Evolutionary conservation across 192 early-diverging fungal species (phyloP), one percentile per base, ranked within the genome.

Genomic region (Backusella tuberculispora): DNA sequence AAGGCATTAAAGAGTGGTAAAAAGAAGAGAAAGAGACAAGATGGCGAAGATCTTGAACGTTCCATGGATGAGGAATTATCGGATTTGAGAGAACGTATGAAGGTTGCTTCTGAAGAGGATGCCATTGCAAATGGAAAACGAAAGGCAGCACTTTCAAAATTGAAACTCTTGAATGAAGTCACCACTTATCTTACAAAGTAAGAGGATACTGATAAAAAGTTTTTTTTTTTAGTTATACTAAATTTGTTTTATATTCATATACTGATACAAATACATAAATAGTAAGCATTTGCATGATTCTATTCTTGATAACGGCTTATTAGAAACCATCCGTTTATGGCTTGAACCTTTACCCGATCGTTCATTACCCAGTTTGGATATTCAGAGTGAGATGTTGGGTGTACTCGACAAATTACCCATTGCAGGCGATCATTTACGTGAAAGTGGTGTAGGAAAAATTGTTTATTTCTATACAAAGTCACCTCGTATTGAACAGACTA

Each of bases 391-490:
- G 29, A 89, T 98, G 86, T 80, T 98, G 44, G 85, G 87, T 15
- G 80, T 90, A 17, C 77, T 98, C 44, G 81, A 83, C 19, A 92
- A 89, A 85, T 73, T 92, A 78, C 92, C 90, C 10, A 89, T 95
- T 72, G 87, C 84, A 19, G 90, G 88, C 34, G 85, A 90, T 73
- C 92, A 95, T 76, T 82, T 97, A 63, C 88, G 93, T 42, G 92
- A 92, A 70, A 95, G 92, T 69, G 87, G 89, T 29, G 85, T 98
- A 37, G 96, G 96, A 14, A 90, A 91, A 46, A 90, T 98, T 38
- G 84, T 98, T 38, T 87, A 90, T 79, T 98, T 98, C 80, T 96
- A 95, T 83, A 90, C 93, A 74, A 96, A 95, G 75, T 95, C 92
- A 34, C 88, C 91, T 76, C 85, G 94, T 38, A 88, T 94, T n/a